Evolutionary conservation across 805 yeast genomes (phyloP), one percentile per base, ranked within the genome.

Genomic region (Candida nonsorbophila): DNA sequence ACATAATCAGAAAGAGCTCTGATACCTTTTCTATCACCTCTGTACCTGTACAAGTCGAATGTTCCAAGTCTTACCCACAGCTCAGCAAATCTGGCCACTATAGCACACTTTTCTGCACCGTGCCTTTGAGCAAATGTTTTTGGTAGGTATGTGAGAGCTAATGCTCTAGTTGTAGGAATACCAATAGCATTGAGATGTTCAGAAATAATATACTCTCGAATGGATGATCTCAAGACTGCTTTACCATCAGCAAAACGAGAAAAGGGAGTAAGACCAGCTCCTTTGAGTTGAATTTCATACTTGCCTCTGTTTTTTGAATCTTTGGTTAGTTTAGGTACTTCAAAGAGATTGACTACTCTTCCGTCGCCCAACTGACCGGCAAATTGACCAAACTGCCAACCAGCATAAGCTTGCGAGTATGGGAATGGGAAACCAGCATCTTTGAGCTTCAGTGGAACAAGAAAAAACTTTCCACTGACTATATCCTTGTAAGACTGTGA

Each of bases 291-390:
- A 2, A 90, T 41, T 39, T 80, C 90, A 44, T 68, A 79, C 20
- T 55, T 51, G 15, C 46, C 42, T 5, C 69, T 53, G 13, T 72
- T 65, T 43, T 45, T 9, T 4, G 24, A 22, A 21, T 22, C 44
- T n/a, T 29, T 20, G 6, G 14, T 17, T n/a, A 28, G 9, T 41
- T 73, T 77, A 5, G 68, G 65, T 0, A 81, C 56, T 40, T 84
- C 90, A 58, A 90, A 88, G 25, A 90, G 58, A 45, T 83, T 85
- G 5, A 79, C 72, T 2, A 86, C 96, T 36, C 98, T 63, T 1
- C 98, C 98, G 53, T 90, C 98, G 5, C 98, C 98, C 37, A 90
- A 61, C 53, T 92, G 98, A 2, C 97, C 97, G 0, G 97, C 97
- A 74, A 90, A 90, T 40, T 74, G 76, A 3, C 98, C 97, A 62